phyloP scores from a whole-genome alignment of 2,329 filamentous ascomycete genomes.

The Colletotrichum liaoningense region DNA sequence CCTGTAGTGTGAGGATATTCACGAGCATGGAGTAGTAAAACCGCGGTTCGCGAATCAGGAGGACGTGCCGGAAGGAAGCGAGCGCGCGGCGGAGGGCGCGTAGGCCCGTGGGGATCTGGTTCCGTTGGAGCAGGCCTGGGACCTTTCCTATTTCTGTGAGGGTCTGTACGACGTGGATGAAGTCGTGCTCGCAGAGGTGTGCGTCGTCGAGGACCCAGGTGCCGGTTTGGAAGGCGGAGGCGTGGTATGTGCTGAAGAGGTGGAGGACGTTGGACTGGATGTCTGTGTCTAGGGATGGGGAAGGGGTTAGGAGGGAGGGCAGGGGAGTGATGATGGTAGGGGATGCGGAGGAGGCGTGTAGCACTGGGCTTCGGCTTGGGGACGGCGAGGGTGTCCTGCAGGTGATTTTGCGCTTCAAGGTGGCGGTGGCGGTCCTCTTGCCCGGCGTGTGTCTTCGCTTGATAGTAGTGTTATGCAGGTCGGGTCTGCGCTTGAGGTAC shows the following conservation, averaged over 20 bases:
- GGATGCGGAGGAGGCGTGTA: too few relatives aligned
- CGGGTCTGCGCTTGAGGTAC: slow-evolving; percentile 13
- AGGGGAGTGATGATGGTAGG: neutral
- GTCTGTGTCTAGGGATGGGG: neutral
- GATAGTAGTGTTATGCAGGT: neutral
- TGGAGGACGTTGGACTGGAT: neutral
- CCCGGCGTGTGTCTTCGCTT: neutral
- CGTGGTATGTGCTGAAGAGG: neutral
- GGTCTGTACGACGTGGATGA: neutral
- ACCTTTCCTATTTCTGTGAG: neutral
- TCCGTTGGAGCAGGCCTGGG: neutral
- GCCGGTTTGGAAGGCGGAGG: neutral
- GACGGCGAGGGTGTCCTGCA: neutral
- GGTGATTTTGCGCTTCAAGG: neutral
- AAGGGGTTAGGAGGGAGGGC: neutral
- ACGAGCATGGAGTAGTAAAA: neutral
- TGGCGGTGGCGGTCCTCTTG: neutral
- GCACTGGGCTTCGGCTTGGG: neutral
- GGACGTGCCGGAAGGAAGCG: neutral
- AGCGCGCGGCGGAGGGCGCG: neutral
- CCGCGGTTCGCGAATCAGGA: neutral
- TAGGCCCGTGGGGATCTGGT: neutral
- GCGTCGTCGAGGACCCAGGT: neutral
- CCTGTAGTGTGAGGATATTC: neutral
- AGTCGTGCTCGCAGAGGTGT: neutral